Conservation (phyloP, 441 rosid species). For the Macaranga tanarius region DNA sequence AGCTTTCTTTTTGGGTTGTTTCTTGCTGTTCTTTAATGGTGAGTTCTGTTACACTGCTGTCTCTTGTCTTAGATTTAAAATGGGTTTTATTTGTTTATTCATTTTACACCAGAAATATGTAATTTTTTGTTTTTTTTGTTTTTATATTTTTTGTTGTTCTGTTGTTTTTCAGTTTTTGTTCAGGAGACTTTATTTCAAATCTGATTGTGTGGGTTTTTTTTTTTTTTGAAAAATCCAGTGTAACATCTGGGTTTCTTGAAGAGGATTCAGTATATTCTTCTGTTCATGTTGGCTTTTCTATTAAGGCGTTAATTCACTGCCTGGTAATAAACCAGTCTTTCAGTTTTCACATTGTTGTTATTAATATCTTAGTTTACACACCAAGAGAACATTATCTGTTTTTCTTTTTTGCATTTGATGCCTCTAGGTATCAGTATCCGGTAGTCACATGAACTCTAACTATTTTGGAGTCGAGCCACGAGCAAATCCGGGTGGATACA, state of each 20-base stretch:
- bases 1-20: background rate
- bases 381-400: background rate
- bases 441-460: too few species aligned
- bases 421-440: too few species aligned
- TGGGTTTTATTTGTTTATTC: background rate
- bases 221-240: background rate
- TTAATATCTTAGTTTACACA: background rate
- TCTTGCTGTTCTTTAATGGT: constrained; percentile 1
- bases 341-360: background rate
- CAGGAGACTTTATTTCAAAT: background rate
- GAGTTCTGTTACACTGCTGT: background rate
- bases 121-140: background rate
- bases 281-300: background rate
- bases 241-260: constrained; percentile 4
- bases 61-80: background rate
- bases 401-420: too few species aligned
- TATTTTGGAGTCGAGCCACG: too few species aligned
- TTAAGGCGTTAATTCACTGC: background rate
- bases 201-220: background rate
- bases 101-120: background rate
- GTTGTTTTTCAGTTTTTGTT: background rate
- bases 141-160: background rate
- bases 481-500: too few species aligned
- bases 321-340: background rate
- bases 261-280: background rate